Evolutionary conservation across 169 alveolate genomes (phyloP).

Genomic region (Perkinsus marinus): DNA sequence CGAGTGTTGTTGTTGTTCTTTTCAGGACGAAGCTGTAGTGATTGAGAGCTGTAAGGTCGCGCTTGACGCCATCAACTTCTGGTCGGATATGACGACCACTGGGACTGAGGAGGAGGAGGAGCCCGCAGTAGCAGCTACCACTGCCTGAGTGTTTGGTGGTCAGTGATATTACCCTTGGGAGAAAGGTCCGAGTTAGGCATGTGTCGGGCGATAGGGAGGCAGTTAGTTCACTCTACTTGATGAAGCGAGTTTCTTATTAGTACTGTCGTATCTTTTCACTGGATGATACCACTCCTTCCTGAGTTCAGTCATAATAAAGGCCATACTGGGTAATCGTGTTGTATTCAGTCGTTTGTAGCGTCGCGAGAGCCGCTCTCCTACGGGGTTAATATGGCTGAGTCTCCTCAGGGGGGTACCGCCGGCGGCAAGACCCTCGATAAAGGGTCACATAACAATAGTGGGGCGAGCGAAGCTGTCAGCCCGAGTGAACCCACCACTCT

Average conservation of each 20-base stretch:
- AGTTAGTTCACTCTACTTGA: neutral
- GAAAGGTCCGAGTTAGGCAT: neutral
- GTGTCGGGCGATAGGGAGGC: neutral
- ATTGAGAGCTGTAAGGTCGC: neutral
- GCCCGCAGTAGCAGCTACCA: too few relatives aligned
- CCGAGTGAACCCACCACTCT: neutral
- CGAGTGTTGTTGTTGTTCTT: neutral
- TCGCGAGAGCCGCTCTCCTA: neutral
- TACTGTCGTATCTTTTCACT: neutral
- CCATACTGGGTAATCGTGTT: too few relatives aligned
- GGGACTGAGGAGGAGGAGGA: neutral
- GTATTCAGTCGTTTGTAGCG: neutral
- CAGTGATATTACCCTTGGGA: too few relatives aligned
- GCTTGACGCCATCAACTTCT: neutral
- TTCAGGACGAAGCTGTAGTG: neutral
- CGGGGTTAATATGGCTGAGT: neutral
- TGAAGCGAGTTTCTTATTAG: neutral
- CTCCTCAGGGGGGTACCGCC: neutral
- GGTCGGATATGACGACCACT: neutral
- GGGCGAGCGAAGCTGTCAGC: neutral
- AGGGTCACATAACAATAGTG: neutral
- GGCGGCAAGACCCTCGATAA: neutral
- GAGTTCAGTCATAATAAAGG: neutral
- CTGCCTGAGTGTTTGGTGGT: too few relatives aligned
- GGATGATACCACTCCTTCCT: neutral